Conservation (phyloP, 2,329 filamentous ascomycete genomes). For the Colletotrichum neosansevieriae region DNA sequence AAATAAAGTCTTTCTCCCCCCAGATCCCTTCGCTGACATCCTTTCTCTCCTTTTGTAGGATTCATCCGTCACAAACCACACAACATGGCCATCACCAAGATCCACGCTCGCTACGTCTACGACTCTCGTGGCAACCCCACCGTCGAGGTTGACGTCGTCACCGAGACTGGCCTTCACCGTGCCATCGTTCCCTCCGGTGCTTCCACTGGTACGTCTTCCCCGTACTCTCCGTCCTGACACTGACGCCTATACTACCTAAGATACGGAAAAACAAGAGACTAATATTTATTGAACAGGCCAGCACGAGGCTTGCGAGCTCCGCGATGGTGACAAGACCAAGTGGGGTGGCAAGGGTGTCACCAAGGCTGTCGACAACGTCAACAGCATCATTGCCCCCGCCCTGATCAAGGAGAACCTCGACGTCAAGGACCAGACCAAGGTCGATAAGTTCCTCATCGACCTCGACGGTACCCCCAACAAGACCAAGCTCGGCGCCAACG, state of each 20-base stretch:
- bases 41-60: conserved; percentile 21
- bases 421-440: conserved; percentile 86
- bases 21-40: conserved; percentile 19
- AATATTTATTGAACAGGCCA: conserved; percentile 68
- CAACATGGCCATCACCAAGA: conserved; percentile 91
- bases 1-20: conserved; percentile 39
- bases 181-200: conserved; percentile 94
- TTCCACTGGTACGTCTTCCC: conserved; percentile 78
- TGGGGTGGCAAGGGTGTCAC: conserved; percentile 90
- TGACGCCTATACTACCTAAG: conserved; percentile 3
- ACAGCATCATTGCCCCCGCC: conserved; percentile 82
- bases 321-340: conserved; percentile 88
- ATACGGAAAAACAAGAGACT: conserved; percentile 45
- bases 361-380: conserved; percentile 90
- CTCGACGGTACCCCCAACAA: conserved; percentile 90
- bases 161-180: conserved; percentile 91
- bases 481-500: conserved; percentile 88
- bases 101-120: conserved; percentile 95
- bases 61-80: conserved; percentile 26
- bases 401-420: conserved; percentile 86
- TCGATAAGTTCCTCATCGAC: conserved; percentile 87
- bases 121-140: conserved; percentile 99
- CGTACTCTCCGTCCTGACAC: conserved; percentile 25
- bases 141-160: conserved; percentile 94
- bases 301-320: conserved; percentile 92